A percentile compares a stretch with the other conserved stretches of the same genome.
Evolutionary conservation across 2,329 filamentous ascomycete species (phyloP).

Genomic region (Anisogramma anomala): DNA sequence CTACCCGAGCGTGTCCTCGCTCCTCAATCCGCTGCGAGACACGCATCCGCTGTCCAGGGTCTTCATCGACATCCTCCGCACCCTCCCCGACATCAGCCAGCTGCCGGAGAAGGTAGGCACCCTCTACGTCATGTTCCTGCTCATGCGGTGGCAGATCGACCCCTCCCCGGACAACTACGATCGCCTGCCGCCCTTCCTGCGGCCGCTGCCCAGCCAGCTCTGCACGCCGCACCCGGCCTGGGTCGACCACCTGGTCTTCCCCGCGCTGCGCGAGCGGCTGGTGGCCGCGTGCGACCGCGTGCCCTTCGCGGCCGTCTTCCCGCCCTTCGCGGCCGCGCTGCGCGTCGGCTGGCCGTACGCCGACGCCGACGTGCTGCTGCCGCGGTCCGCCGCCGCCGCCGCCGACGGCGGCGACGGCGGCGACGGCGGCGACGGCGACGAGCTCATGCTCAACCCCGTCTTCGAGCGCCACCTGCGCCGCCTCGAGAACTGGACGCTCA

Average conservation of each 20-base stretch:
- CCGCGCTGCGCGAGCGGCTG: conserved; percentile 59
- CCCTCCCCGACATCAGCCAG: conserved; percentile 69
- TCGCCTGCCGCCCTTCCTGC: conserved; percentile 61
- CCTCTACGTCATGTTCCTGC: conserved; percentile 74
- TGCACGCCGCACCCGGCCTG: conserved; percentile 61
- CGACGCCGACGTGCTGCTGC: conserved; percentile 55
- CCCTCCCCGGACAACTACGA: conserved; percentile 72
- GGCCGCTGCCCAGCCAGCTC: conserved; percentile 55
- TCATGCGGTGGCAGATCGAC: conserved; percentile 76
- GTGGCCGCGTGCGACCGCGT: conserved; percentile 36
- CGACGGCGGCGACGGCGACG: conserved; percentile 45
- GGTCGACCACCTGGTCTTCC: conserved; percentile 75
- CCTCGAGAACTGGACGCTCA: conserved; percentile 72
- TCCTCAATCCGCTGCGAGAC: conserved; percentile 58
- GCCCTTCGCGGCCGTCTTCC: conserved; percentile 73
- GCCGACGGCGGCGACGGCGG: conserved; percentile 43
- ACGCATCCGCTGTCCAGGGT: conserved; percentile 73
- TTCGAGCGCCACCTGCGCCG: conserved; percentile 71
- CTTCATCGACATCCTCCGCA: conserved; percentile 72
- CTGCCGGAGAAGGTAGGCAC: conserved; percentile 74
- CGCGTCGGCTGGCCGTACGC: conserved; percentile 79
- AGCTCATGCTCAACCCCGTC: conserved; percentile 71
- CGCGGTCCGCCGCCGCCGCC: too few relatives aligned
- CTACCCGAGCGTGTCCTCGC: conserved; percentile 68
- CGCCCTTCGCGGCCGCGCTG: conserved; percentile 66